phyloP scores from a whole-genome alignment of 768 basidiomycete species.

The Lactifluus hygrophoroides region DNA sequence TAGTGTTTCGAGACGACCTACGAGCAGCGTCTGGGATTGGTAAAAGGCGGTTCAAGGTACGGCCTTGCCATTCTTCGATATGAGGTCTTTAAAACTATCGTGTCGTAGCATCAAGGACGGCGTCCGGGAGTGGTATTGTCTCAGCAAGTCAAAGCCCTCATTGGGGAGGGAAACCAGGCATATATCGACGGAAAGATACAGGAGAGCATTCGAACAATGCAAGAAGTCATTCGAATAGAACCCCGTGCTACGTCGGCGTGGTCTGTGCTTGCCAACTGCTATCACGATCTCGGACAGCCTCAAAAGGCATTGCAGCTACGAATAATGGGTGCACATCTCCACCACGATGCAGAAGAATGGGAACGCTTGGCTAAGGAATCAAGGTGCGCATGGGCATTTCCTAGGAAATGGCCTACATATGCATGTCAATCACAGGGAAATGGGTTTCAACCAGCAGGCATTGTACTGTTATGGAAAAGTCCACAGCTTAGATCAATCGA shows the following conservation, averaged over 20 bases:
- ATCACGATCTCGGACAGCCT: conserved; percentile 59
- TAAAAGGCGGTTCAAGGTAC: conserved; percentile 33
- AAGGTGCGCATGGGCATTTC: conserved; percentile 37
- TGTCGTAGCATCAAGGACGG: conserved; percentile 30
- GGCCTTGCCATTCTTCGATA: neutral
- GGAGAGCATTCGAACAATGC: conserved; percentile 71
- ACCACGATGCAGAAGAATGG: conserved; percentile 83
- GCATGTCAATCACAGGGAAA: conserved; percentile 34
- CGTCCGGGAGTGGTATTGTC: conserved; percentile 53
- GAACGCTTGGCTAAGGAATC: conserved; percentile 68
- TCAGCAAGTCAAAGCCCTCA: conserved; percentile 59
- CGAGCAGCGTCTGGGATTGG: conserved; percentile 70
- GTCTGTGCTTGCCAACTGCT: conserved; percentile 81
- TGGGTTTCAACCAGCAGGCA: conserved; percentile 76
- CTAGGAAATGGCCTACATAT: neutral
- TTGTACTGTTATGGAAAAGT: conserved; percentile 88
- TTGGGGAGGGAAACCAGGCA: conserved; percentile 82
- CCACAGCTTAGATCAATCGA: conserved; percentile 66
- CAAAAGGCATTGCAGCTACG: conserved; percentile 72
- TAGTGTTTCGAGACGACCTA: conserved; percentile 65
- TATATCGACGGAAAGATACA: conserved; percentile 64
- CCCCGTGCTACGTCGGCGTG: conserved; percentile 78
- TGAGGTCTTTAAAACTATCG: neutral
- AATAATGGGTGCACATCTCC: conserved; percentile 86
- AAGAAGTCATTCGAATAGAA: conserved; percentile 91